phyloP scores from a whole-genome alignment of 176 grass and related monocot species.

The Saccharum spontaneum region DNA sequence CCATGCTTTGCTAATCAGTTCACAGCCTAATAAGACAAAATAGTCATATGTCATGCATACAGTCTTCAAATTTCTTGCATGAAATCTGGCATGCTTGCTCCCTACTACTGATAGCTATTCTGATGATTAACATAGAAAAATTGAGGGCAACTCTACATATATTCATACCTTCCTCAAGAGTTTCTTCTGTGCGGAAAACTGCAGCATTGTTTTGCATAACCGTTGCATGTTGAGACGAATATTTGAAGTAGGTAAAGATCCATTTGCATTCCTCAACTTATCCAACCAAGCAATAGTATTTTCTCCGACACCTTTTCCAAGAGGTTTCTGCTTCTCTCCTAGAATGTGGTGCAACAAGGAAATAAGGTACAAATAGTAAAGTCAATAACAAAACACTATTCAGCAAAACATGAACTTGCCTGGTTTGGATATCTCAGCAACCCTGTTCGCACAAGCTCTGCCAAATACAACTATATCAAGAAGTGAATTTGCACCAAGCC shows the following conservation, averaged over 20 bases:
- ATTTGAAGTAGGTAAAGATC: constrained; percentile 67
- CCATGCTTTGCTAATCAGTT: constrained; percentile 74
- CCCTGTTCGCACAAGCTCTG: constrained; percentile 79
- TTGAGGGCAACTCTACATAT: background rate
- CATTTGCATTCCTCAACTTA: constrained; percentile 67
- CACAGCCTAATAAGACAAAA: constrained; percentile 49
- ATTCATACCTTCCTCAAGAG: constrained; percentile 68
- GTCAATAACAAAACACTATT: background rate
- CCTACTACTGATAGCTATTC: background rate
- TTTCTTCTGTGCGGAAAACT: constrained; percentile 86
- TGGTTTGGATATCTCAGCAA: constrained; percentile 68
- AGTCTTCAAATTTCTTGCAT: background rate
- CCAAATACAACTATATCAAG: constrained; percentile 90
- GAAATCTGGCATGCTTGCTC: background rate
- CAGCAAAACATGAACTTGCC: constrained; percentile 26
- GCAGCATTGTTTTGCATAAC: constrained; percentile 88
- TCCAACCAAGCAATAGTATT: constrained; percentile 80
- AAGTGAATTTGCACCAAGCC: constrained; percentile 77
- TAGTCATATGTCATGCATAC: background rate
- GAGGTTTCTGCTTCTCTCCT: constrained; percentile 73
- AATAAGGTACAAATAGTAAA: constrained; percentile 14
- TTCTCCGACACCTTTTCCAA: constrained; percentile 58
- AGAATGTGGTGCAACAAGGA: constrained; percentile 10
- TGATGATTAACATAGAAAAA: background rate
- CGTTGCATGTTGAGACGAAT: constrained; percentile 84